A percentile compares a stretch with the other conserved stretches of the same genome.
phyloP scores from a whole-genome alignment of 2,329 filamentous ascomycete genomes.

The Fusarium subtropicale region DNA sequence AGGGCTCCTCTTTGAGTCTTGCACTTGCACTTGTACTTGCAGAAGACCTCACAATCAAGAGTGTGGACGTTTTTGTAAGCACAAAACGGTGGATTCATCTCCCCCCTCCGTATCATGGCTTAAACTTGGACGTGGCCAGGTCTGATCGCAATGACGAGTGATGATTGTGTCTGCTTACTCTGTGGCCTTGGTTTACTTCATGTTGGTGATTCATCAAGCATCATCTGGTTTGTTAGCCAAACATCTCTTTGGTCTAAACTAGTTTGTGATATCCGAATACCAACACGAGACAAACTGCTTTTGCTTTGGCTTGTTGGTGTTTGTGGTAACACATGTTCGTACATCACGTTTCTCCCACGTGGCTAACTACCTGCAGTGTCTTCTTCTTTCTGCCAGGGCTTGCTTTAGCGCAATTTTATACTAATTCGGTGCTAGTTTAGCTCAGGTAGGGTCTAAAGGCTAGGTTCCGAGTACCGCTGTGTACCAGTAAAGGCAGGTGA shows the following conservation, averaged over 20 bases:
- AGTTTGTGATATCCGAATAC: not conserved
- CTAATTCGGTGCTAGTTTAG: not conserved
- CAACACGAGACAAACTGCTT: not conserved
- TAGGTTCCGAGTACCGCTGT: not conserved
- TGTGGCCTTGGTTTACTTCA: not conserved
- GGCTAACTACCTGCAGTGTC: constrained; percentile 34
- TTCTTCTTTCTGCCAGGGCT: constrained; percentile 1
- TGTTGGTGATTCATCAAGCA: not conserved
- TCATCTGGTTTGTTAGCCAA: not conserved
- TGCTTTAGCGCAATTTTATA: not conserved
- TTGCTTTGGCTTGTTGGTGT: not conserved
- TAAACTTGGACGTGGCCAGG: not conserved
- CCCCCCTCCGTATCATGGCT: not conserved
- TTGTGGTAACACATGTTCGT: constrained; percentile 12
- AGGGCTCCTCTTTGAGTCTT: constrained; percentile 37
- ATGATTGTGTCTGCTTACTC: not conserved
- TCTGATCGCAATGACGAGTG: not conserved
- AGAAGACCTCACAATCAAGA: not conserved
- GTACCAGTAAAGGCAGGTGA: not conserved
- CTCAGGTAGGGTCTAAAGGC: not conserved
- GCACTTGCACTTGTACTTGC: not conserved
- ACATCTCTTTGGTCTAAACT: not conserved
- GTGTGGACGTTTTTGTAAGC: constrained; percentile 23
- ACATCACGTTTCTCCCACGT: constrained; percentile 45
- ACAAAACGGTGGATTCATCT: constrained; percentile 15